Conservation (phyloP, 2,329 filamentous ascomycete genomes). For the Pestalotiopsis fici region DNA sequence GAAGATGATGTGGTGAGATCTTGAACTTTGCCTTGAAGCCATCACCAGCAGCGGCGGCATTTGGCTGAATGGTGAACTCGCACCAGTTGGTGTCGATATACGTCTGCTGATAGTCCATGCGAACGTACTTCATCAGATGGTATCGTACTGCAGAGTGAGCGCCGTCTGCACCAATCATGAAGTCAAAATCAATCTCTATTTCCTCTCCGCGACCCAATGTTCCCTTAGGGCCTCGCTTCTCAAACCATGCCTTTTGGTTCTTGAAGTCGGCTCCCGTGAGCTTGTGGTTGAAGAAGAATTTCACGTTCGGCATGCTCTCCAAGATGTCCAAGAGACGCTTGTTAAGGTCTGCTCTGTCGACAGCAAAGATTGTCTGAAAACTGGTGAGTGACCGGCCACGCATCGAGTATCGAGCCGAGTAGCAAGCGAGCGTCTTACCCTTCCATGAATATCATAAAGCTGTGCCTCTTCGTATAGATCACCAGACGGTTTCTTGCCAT, state of each 20-base stretch:
- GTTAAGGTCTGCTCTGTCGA: conserved; percentile 84
- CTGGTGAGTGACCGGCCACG: neutral
- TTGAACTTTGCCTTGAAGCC: conserved; percentile 56
- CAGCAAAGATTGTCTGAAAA: conserved; percentile 74
- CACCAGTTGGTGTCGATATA: conserved; percentile 99
- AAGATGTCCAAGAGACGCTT: conserved; percentile 81
- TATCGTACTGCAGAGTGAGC: conserved; percentile 90
- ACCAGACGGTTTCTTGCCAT: conserved; percentile 66
- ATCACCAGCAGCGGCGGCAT: conserved; percentile 28
- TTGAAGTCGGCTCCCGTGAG: conserved; percentile 87
- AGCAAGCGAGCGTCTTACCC: conserved; percentile 52
- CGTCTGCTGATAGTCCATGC: conserved; percentile 88
- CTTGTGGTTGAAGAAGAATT: conserved; percentile 90
- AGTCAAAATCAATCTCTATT: conserved; percentile 83
- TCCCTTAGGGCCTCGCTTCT: conserved; percentile 47
- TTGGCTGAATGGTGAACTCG: conserved; percentile 80
- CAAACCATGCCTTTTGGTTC: conserved; percentile 83
- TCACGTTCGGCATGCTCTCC: conserved; percentile 84
- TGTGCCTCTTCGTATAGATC: conserved; percentile 77
- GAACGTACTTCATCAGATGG: conserved; percentile 92
- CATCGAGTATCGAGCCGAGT: neutral
- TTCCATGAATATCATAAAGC: conserved; percentile 84
- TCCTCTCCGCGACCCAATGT: conserved; percentile 58
- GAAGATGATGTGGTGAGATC: conserved; percentile 89
- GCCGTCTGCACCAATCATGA: conserved; percentile 92